These are phyloP conservation scores for Saitozyma sp. DNA, from an alignment of 768 basidiomycete genomes.

Conservation along the genomic window DNA sequence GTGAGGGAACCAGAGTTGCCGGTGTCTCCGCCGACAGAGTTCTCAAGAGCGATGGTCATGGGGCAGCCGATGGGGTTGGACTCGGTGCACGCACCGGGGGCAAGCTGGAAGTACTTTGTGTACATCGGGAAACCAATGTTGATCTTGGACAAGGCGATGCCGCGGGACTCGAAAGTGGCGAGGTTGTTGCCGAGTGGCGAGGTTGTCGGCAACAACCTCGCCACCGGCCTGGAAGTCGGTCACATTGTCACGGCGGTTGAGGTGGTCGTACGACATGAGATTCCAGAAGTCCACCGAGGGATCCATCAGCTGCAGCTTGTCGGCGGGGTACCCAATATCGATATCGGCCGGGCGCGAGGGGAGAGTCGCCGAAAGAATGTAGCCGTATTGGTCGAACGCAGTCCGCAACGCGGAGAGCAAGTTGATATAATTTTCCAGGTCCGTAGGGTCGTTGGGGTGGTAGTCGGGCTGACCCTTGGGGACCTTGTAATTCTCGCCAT, in stretches of 20 bases:
- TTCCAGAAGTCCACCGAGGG: constrained; percentile 34
- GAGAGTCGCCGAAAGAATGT: constrained; percentile 23
- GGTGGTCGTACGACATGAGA: constrained; percentile 38
- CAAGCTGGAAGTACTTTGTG: constrained; percentile 33
- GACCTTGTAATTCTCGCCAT: constrained; percentile 13
- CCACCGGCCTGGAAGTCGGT: constrained; percentile 29
- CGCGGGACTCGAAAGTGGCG: constrained; percentile 8
- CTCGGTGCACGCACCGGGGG: neutral
- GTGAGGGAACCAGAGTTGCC: neutral
- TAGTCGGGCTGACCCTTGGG: neutral
- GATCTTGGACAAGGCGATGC: constrained; percentile 22
- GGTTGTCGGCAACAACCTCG: constrained; percentile 17
- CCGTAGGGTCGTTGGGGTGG: constrained; percentile 5
- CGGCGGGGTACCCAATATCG: constrained; percentile 19
- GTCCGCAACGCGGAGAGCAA: constrained; percentile 13
- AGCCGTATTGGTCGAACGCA: constrained; percentile 4
- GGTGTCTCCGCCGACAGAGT: neutral
- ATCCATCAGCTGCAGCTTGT: constrained; percentile 16
- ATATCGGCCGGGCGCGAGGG: constrained; percentile 19
- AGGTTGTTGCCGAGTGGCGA: constrained; percentile 12
- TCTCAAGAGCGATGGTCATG: constrained; percentile 9
- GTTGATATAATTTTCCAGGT: constrained; percentile 11
- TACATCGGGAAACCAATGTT: constrained; percentile 37
- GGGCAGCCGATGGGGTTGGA: constrained; percentile 19
- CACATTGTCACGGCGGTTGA: constrained; percentile 24